Evolutionary conservation across 768 basidiomycete species (phyloP).

Genomic region (Suillus ampliporus): DNA sequence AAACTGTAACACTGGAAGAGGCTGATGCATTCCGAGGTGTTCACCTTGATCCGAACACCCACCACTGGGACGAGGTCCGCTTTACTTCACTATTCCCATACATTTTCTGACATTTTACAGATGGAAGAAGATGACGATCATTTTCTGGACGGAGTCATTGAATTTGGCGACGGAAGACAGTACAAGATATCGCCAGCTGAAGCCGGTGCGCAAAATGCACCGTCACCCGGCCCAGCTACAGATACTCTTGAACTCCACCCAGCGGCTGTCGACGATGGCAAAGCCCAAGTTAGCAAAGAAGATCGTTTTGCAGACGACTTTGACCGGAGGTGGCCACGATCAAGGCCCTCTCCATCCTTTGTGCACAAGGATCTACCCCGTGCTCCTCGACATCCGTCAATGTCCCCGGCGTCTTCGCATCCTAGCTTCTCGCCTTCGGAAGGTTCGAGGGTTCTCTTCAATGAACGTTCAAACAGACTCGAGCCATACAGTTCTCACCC

Average conservation of each 20-base stretch:
- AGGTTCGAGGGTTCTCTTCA: constrained; percentile 84
- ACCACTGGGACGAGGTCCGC: constrained; percentile 98
- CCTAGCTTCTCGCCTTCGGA: constrained; percentile 57
- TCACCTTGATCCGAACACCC: constrained; percentile 90
- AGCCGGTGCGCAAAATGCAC: constrained; percentile 11
- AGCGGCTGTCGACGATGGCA: constrained; percentile 21
- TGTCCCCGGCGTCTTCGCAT: constrained; percentile 43
- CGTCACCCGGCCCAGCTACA: constrained; percentile 13
- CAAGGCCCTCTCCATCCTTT: constrained; percentile 53
- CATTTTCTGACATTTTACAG: constrained; percentile 42
- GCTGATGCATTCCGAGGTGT: constrained; percentile 95
- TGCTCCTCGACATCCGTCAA: constrained; percentile 36
- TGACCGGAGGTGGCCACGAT: constrained; percentile 95
- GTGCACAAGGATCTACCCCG: constrained; percentile 48
- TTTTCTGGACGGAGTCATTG: constrained; percentile 87
- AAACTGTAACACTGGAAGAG: constrained; percentile 75
- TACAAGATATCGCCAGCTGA: constrained; percentile 76
- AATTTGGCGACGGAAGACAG: constrained; percentile 94
- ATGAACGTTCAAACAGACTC: constrained; percentile 88
- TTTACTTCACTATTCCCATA: constrained; percentile 14
- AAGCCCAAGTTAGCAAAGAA: constrained; percentile 58
- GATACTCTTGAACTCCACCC: constrained; percentile 15
- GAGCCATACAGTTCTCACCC: constrained; percentile 77
- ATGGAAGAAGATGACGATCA: constrained; percentile 94
- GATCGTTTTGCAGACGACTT: constrained; percentile 94